A percentile compares a stretch with the other conserved stretches of the same genome.
These are phyloP conservation scores for Lentinula aciculospora DNA, from an alignment of 768 basidiomycete species.

Conservation along the genomic window DNA sequence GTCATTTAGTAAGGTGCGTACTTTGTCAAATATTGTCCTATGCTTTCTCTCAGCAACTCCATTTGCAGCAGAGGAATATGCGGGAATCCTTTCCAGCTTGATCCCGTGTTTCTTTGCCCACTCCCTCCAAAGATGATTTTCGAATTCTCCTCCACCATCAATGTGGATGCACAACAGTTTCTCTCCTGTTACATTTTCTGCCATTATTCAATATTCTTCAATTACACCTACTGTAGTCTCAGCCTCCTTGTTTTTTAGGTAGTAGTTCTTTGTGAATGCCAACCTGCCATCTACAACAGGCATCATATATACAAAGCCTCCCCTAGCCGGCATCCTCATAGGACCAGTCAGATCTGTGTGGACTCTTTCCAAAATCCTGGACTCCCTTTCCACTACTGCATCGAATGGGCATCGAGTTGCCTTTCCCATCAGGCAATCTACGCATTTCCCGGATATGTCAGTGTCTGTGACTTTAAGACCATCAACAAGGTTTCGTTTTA, in stretches of 20 bases:
- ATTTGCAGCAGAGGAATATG: conserved; percentile 19
- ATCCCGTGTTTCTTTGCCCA: conserved; percentile 15
- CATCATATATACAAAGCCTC: too few relatives aligned
- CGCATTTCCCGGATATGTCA: background rate
- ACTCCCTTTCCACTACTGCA: background rate
- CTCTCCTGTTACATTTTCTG: background rate
- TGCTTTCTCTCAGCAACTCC: too few relatives aligned
- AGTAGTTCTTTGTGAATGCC: too few relatives aligned
- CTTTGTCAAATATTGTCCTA: background rate
- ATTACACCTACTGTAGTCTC: conserved; percentile 5
- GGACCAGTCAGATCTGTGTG: background rate
- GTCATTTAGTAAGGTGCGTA: background rate
- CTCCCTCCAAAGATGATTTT: conserved; percentile 1
- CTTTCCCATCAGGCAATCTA: background rate
- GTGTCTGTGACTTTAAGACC: background rate
- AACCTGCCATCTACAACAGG: too few relatives aligned
- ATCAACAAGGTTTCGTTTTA: background rate
- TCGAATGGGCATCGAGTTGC: background rate
- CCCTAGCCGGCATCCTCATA: background rate
- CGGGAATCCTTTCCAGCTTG: conserved; percentile 14
- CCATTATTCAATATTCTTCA: background rate
- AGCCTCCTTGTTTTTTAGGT: background rate
- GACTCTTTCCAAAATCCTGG: background rate
- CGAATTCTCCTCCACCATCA: conserved; percentile 22
- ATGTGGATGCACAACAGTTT: conserved; percentile 7